Base-by-base conservation (phyloP, 352 stramenopile species). In the Globisporangium takayamanum region DNA sequence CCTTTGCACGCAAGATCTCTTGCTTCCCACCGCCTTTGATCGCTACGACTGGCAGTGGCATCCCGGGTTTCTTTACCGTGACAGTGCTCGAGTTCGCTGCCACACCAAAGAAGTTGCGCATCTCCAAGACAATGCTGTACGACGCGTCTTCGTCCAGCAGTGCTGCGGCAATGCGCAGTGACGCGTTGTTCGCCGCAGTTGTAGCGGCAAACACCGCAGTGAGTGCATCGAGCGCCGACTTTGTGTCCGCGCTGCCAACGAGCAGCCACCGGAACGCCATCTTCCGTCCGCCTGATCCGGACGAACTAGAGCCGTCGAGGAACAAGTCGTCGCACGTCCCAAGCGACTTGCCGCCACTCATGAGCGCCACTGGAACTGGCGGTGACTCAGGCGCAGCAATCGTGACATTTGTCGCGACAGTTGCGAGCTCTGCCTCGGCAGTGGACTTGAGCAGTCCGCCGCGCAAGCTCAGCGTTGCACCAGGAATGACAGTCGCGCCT, bases 221-320 rank as follows among this genome's bases (percentile, higher is more conserved):
- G 15, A 84, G 50, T 7, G 59, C 44, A 18, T 72, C 49, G 0
- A 65, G 8, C 1, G 68, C 67, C 0, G 68, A 54, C 18, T n/a
- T 51, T 5, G 63, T 75, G 2, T 53, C 69, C 0, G 61, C 47
- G 7, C 64, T 56, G 12, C 59, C 62, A 0, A 66, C 53, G 1
- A 87, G 56, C 18, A 84, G 66, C 79, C 79, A 87, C 39, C 47
- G 75, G 51, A 74, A 87, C 20, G 55, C 66, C 74, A 89, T 86
- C 0, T 67, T 64, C 14, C 79, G 76, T 11, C 79, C 79, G 37
- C 79, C 76, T 0, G 74, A 82, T 36, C 79, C 79, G 0, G 73
- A 75, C 0, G 79, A 87, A 18, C 63, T 62, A 0, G 74, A 83
- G 1, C 68, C 79, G 49, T 89, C 79, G 10, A 89, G 64, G 20